Conservation (phyloP, 108 stramenopile genomes). For the Conticribra weissflogii region DNA sequence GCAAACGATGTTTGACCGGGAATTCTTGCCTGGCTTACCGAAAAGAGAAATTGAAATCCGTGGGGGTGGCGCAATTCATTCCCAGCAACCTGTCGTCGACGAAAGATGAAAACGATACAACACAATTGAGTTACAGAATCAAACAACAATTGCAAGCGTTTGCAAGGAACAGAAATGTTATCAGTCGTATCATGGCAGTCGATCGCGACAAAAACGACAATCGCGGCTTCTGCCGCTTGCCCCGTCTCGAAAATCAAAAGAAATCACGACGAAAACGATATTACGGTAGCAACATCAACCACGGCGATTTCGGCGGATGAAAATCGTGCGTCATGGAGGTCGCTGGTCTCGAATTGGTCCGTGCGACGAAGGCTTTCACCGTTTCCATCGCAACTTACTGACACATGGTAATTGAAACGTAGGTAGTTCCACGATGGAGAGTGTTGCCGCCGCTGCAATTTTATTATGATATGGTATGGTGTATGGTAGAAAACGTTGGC, state of each 20-base stretch:
- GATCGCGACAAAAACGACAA: no score
- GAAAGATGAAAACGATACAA: not conserved
- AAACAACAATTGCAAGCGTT: no score
- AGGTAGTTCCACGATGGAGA: not conserved
- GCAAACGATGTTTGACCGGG: not conserved
- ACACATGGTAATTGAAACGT: slow-evolving; percentile 4
- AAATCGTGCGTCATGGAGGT: not conserved
- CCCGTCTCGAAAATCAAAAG: no score
- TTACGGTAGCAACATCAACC: not conserved
- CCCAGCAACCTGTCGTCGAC: slow-evolving; percentile 56
- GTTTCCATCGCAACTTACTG: slow-evolving; percentile 14
- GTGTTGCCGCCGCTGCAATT: no score
- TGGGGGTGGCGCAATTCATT: slow-evolving; percentile 78
- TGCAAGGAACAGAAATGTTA: not conserved
- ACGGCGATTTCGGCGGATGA: not conserved
- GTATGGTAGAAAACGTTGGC: no score
- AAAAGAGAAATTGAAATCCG: slow-evolving; percentile 85
- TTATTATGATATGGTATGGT: no score
- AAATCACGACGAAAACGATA: no score
- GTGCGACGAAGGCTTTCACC: not conserved
- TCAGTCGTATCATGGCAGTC: no score
- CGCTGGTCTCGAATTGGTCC: not conserved
- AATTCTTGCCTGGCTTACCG: slow-evolving; percentile 5
- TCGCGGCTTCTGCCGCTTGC: no score
- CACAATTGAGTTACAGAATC: no score